Base-by-base conservation (phyloP, 2,329 filamentous ascomycete genomes). In the Aspergillus hiratsukae region DNA sequence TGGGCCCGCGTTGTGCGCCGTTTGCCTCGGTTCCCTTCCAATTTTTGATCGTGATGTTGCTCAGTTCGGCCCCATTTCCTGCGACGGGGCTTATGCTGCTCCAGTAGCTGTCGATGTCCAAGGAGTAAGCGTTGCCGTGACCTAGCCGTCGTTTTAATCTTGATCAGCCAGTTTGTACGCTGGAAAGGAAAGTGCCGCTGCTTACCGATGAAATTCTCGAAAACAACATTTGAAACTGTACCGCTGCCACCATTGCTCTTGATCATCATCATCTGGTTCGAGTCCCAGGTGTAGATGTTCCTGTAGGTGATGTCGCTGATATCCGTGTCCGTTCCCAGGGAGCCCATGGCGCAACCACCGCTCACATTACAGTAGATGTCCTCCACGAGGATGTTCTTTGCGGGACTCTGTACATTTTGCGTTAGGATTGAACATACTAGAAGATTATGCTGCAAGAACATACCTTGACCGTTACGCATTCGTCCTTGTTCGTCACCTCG, bases 241-340 rank as follows among this genome's bases (percentile, higher is more conserved):
- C 83, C 83, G 55, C 67, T 76, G 40, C 83, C 83, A 45, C 83
- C 83, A 62, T 84, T 81, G 53, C 78, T 80, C 69, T 86, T 86
- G 74, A 86, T 79, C 81, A 84, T 83, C 69, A 80, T 79, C 82
- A 85, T 85, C 64, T 86, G 81, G 74, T 86, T 86, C 9, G 79
- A 80, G n/a, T 76, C 73, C 71, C 76, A 78, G 29, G 82, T 84
- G 72, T 85, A 85, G 58, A 85, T 66, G 64, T 85, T 83, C 62
- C 74, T 72, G 72, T 85, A 85, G 28, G 72, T 67, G 57, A 85
- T 75, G 57, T 82, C 71, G 41, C 77, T 78, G 65, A 85, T 80
- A 57, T 79, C 74, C 21, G 72, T 80, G 55, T 77, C 75, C 11
- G 71, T 68, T 5, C 75, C 78, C 2, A 86, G 74, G 3, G 80